phyloP scores from a whole-genome alignment of 1,284 basidiomycete genomes.

The Trametes hirsuta region DNA sequence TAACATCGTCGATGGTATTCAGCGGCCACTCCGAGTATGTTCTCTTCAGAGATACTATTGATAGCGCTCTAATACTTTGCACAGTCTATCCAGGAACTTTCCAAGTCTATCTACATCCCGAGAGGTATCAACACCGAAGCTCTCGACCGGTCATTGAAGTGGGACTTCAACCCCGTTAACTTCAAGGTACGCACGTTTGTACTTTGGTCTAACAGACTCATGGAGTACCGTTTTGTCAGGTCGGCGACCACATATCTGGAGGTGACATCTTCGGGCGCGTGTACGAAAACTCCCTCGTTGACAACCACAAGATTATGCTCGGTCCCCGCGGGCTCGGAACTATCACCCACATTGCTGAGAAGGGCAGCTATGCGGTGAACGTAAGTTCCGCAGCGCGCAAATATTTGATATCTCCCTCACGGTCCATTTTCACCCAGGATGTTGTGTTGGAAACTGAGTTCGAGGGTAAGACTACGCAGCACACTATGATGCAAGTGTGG shows the following conservation, averaged over 20 bases:
- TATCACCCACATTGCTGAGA: constrained; percentile 92
- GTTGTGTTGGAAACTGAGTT: constrained; percentile 97
- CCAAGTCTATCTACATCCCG: constrained; percentile 98
- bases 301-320: constrained; percentile 98
- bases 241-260: constrained; percentile 96
- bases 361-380: constrained; percentile 92
- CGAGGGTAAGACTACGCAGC: constrained; percentile 91
- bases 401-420: not conserved
- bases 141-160: constrained; percentile 86
- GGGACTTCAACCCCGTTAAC: constrained; percentile 93
- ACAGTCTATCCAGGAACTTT: constrained; percentile 93
- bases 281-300: constrained; percentile 96
- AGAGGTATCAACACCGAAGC: constrained; percentile 98
- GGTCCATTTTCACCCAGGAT: constrained; percentile 57
- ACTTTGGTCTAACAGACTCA: not conserved
- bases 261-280: constrained; percentile 97
- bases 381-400: constrained; percentile 47
- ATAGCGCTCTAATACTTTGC: constrained; percentile 21
- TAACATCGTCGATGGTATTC: constrained; percentile 98
- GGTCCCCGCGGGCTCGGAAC: constrained; percentile 93
- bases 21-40: constrained; percentile 83
- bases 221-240: constrained; percentile 43
- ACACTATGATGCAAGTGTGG: constrained; percentile 98
- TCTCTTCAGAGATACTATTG: constrained; percentile 16
- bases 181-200: constrained; percentile 60